Evolutionary conservation across 495 filamentous ascomycete species (phyloP), one percentile per base, ranked within the genome.

Genomic region (Bombardia bombarda): DNA sequence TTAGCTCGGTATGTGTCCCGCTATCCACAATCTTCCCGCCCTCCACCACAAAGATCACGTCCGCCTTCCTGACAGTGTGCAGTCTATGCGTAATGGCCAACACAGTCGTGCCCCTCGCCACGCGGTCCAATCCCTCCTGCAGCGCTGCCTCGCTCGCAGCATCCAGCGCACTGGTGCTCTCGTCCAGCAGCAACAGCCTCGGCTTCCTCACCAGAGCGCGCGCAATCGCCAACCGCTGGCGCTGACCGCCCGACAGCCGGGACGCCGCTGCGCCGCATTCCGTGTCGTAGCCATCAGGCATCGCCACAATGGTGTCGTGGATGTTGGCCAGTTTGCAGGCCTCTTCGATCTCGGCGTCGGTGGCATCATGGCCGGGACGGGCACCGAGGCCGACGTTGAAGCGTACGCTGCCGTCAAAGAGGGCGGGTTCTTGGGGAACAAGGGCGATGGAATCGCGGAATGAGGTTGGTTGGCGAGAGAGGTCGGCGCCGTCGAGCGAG

Each of bases 41-140:
- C 45, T 87, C 81, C 45, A 94, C 74, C 51, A 87, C 75, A 48
- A 87, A 80, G 35, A 92, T 94, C 8, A 72, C 60, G 60, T 90
- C 82, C 1, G 86, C 85, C 50, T 80, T 80, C 20, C 75, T 70
- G 18, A 92, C 82, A n/a, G 85, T 90, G 17, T 72, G 70, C 34
- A 92, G 58, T 2, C 86, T 68, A 63, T 94, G 87, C n/a, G 81
- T 76, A 28, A 95, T 85, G 17, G 87, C 82, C 40, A 95, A 79
- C 1, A 86, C 87, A 0, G 87, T 95, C 36, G 83, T 79, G 8
- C 80, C 82, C 40, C 71, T 68, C 1, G 84, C 71, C 50, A 80
- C 85, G 42, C 73, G 70, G 30, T 88, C 80, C 40, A 94, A 66
- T 1, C 79, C 80, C 3, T 81, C 77, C 59, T 92, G 83, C 33